Evolutionary conservation across 2,329 filamentous ascomycete species (phyloP).

Genomic region (Cryphonectria carpinicola): DNA sequence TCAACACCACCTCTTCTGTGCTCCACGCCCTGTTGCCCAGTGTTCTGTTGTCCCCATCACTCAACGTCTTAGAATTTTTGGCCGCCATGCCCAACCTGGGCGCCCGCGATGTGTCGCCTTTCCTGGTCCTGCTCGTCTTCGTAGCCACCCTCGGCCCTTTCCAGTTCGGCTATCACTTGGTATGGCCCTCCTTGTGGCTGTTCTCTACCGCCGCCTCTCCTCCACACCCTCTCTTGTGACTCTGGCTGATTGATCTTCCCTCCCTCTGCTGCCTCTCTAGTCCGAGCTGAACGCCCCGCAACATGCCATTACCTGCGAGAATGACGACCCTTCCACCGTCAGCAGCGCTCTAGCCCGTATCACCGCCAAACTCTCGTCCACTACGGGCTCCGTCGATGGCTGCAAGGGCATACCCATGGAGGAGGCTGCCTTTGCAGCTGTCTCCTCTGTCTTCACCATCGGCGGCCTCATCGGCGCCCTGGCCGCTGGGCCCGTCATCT

Average conservation of each 20-base stretch:
- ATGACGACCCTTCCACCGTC: constrained; percentile 43
- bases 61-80: not conserved
- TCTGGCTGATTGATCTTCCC: constrained; percentile 45
- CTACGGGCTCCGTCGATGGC: constrained; percentile 58
- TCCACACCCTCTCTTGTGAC: constrained; percentile 81
- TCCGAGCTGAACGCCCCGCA: constrained; percentile 95
- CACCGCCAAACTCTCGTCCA: constrained; percentile 34
- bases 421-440: constrained; percentile 77
- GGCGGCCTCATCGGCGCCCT: constrained; percentile 87
- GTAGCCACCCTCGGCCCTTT: constrained; percentile 84
- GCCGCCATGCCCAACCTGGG: constrained; percentile 40
- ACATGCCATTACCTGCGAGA: constrained; percentile 87
- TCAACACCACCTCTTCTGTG: not conserved
- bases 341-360: constrained; percentile 48
- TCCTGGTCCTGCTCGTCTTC: constrained; percentile 75
- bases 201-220: constrained; percentile 74
- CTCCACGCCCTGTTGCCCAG: not conserved
- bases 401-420: constrained; percentile 80
- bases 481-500: constrained; percentile 77
- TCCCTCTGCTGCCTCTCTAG: constrained; percentile 47
- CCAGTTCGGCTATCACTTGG: constrained; percentile 93
- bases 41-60: not conserved
- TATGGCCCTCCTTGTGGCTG: constrained; percentile 43
- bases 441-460: constrained; percentile 89
- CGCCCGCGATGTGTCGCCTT: constrained; percentile 65